Conservation (phyloP, 1,284 basidiomycete species). For the Singerocomus rubriflavus region DNA sequence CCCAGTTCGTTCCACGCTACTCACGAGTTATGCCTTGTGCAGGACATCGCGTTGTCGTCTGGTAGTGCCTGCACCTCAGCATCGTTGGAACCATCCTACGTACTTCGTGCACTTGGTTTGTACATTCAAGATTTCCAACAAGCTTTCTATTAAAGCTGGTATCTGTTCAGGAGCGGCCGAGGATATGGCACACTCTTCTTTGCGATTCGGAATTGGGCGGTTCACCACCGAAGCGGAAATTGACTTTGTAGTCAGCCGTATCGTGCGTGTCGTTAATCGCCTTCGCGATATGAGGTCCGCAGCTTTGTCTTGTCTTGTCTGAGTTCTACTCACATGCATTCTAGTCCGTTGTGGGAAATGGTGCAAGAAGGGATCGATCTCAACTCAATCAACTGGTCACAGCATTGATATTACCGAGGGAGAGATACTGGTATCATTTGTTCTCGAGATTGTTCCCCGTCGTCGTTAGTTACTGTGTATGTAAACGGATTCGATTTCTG, state of each 20-base stretch:
- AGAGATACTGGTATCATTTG: background rate
- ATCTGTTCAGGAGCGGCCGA: conserved; percentile 76
- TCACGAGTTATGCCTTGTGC: conserved; percentile 5
- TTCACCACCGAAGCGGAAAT: conserved; percentile 98
- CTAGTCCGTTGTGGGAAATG: conserved; percentile 95
- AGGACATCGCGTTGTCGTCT: conserved; percentile 96
- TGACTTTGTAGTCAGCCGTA: conserved; percentile 91
- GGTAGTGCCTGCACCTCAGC: conserved; percentile 99
- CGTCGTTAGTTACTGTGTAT: conserved; percentile 4
- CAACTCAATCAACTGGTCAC: conserved; percentile 90
- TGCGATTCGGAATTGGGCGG: conserved; percentile 96
- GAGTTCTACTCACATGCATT: conserved; percentile 12
- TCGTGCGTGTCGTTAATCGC: conserved; percentile 78
- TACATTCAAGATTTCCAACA: background rate
- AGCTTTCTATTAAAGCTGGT: conserved; percentile 2
- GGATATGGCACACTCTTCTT: conserved; percentile 98
- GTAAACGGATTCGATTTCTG: conserved; percentile 4
- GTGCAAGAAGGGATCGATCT: conserved; percentile 97
- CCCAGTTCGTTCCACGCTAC: background rate
- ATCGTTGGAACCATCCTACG: conserved; percentile 97
- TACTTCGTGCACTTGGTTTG: conserved; percentile 88
- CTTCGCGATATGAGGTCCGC: conserved; percentile 66
- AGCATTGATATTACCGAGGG: conserved; percentile 40
- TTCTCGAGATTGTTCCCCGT: conserved; percentile 4
- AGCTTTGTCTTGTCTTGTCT: conserved; percentile 1